Conservation (phyloP, 1,284 basidiomycete species). For the Ganoderma meredithae region DNA sequence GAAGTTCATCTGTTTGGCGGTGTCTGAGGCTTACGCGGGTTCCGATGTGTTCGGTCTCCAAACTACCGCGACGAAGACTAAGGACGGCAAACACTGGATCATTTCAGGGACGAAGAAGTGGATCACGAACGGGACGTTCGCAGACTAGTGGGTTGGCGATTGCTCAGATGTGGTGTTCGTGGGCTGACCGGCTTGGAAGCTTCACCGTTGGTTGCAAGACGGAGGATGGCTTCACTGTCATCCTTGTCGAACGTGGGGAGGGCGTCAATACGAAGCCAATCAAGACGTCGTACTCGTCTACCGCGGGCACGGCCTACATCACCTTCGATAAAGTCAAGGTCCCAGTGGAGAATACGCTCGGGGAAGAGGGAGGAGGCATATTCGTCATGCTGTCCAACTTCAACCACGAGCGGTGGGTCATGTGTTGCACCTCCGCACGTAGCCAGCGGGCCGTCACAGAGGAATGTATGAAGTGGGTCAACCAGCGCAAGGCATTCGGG, state of each 20-base stretch:
- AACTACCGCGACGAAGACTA: slow-evolving; percentile 83
- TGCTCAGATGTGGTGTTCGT: background rate
- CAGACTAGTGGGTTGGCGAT: slow-evolving; percentile 51
- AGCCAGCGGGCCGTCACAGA: slow-evolving; percentile 63
- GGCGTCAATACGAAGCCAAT: slow-evolving; percentile 88
- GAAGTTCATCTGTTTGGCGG: slow-evolving; percentile 85
- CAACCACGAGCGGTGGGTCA: slow-evolving; percentile 75
- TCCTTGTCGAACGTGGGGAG: slow-evolving; percentile 78
- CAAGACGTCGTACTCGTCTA: slow-evolving; percentile 82
- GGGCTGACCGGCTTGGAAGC: slow-evolving; percentile 36
- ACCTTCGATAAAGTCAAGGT: slow-evolving; percentile 91
- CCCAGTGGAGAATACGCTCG: slow-evolving; percentile 87
- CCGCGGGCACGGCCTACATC: slow-evolving; percentile 86
- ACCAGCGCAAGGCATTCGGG: slow-evolving; percentile 84
- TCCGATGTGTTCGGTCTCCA: slow-evolving; percentile 88
- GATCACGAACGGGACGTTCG: slow-evolving; percentile 85
- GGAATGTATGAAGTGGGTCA: slow-evolving; percentile 80
- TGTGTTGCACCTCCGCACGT: slow-evolving; percentile 67
- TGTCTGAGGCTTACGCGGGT: slow-evolving; percentile 84
- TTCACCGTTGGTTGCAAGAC: slow-evolving; percentile 73
- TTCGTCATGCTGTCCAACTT: slow-evolving; percentile 81
- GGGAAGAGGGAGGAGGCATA: slow-evolving; percentile 84
- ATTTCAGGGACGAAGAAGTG: slow-evolving; percentile 87
- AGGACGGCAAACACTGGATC: slow-evolving; percentile 87
- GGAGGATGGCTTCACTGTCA: slow-evolving; percentile 83